Evolutionary conservation across 306 rosid species (phyloP).

Genomic region (Astragalus membranaceus): DNA sequence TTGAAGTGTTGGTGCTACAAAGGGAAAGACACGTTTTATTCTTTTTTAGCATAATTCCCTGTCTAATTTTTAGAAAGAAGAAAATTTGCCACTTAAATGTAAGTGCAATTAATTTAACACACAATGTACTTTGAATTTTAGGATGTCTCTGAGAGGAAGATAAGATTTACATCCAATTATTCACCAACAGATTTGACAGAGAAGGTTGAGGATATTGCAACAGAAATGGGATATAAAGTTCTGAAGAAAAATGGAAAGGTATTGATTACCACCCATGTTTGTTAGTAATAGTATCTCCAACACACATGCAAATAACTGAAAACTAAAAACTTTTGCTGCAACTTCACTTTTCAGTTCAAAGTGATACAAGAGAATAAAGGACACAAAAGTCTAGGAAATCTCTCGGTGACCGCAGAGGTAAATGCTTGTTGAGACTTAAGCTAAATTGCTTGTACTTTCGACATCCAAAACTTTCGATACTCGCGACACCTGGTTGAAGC

Average conservation of each 20-base stretch:
- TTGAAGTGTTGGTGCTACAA: too few relatives aligned
- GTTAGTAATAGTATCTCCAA: not conserved
- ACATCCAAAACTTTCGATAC: too few relatives aligned
- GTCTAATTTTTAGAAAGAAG: not conserved
- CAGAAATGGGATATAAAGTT: conserved; percentile 70
- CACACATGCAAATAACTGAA: not conserved
- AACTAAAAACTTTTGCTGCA: not conserved
- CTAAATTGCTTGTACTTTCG: not conserved
- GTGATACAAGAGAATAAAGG: conserved; percentile 49
- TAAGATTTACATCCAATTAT: conserved; percentile 79
- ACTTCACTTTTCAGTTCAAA: conserved; percentile 55
- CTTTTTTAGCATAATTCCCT: not conserved
- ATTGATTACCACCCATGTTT: not conserved
- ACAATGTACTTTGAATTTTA: conserved; percentile 12
- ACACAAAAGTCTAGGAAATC: conserved; percentile 34
- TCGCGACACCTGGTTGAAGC: too few relatives aligned
- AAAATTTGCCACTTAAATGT: too few relatives aligned
- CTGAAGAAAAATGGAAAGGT: conserved; percentile 81
- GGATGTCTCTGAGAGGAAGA: conserved; percentile 89
- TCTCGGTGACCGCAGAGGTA: conserved; percentile 79
- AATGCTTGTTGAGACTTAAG: conserved; percentile 2
- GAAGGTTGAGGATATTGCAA: conserved; percentile 64
- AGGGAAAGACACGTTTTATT: not conserved
- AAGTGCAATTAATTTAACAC: not conserved
- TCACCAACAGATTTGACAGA: conserved; percentile 59